Conservation (phyloP, 2,329 filamentous ascomycete species). For the Lizonia empirigonia region DNA sequence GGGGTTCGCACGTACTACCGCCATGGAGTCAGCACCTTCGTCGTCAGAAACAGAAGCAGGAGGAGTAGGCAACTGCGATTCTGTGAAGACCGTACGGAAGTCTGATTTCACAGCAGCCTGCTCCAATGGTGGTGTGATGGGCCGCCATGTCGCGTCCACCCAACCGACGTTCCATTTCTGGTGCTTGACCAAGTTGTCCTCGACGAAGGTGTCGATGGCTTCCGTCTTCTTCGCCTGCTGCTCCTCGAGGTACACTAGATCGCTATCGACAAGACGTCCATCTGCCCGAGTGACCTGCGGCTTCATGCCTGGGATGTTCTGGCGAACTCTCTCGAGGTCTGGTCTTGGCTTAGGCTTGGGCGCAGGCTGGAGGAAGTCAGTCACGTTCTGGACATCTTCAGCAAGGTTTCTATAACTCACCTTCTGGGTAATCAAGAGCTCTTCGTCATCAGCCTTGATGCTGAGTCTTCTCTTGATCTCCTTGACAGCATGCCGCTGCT, state of each 20-base stretch:
- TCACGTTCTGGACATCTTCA: constrained; percentile 22
- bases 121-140: constrained; percentile 78
- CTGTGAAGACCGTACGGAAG: constrained; percentile 48
- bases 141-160: constrained; percentile 84
- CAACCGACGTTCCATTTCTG: constrained; percentile 89
- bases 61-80: constrained; percentile 53
- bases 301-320: constrained; percentile 67
- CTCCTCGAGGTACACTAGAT: constrained; percentile 78
- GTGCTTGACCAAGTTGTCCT: constrained; percentile 85
- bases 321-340: constrained; percentile 63
- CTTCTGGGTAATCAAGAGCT: constrained; percentile 84
- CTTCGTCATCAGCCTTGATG: constrained; percentile 92
- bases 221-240: constrained; percentile 81
- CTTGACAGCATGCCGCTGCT: constrained; percentile 81
- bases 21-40: constrained; percentile 47
- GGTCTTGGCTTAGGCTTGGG: constrained; percentile 61
- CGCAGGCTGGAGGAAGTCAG: constrained; percentile 39
- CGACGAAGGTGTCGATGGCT: constrained; percentile 79
- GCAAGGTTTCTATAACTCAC: constrained; percentile 56
- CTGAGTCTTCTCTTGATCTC: constrained; percentile 85
- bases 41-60: constrained; percentile 54
- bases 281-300: constrained; percentile 63
- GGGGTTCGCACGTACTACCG: constrained; percentile 44
- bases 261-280: constrained; percentile 73
- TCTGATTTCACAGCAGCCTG: constrained; percentile 42